These are phyloP conservation scores for Mentha longifolia DNA, from an alignment of 257 asterid species.

Conservation along the genomic window DNA sequence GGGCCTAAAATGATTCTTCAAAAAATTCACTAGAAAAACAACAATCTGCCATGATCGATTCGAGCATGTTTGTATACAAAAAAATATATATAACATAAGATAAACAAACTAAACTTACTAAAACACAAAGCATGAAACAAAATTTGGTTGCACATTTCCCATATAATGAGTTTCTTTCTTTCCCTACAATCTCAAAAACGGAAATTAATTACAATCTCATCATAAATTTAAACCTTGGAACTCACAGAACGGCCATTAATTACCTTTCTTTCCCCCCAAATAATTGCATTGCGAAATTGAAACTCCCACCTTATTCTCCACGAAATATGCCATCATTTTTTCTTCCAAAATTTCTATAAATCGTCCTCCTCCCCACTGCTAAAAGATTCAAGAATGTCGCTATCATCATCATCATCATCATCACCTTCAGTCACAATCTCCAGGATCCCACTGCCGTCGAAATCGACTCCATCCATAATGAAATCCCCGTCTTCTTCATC, in stretches of 20 bases:
- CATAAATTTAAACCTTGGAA: constrained; percentile 6
- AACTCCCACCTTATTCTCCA: constrained; percentile 31
- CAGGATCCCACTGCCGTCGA: constrained; percentile 63
- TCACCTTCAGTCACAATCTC: constrained; percentile 75
- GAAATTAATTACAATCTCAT: constrained; percentile 40
- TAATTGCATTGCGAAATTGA: neutral
- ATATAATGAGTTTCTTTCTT: constrained; percentile 7
- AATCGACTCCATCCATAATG: constrained; percentile 61
- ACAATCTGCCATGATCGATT: neutral
- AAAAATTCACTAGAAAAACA: no score
- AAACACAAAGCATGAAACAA: constrained; percentile 16
- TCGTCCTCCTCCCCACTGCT: constrained; percentile 84
- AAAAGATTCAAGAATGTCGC: constrained; percentile 61
- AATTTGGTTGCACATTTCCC: constrained; percentile 23
- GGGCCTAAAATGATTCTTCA: no score
- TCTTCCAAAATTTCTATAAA: constrained; percentile 25
- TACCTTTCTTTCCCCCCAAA: neutral
- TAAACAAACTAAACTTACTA: neutral
- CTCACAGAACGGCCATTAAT: neutral
- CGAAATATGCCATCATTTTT: no score
- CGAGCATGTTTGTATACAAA: neutral
- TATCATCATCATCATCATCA: constrained; percentile 62
- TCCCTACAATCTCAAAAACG: constrained; percentile 24
- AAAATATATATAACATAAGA: neutral
- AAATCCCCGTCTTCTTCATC: constrained; percentile 90